Conservation (phyloP, 2,329 filamentous ascomycete species). For the Sclerotinia subarctica region DNA sequence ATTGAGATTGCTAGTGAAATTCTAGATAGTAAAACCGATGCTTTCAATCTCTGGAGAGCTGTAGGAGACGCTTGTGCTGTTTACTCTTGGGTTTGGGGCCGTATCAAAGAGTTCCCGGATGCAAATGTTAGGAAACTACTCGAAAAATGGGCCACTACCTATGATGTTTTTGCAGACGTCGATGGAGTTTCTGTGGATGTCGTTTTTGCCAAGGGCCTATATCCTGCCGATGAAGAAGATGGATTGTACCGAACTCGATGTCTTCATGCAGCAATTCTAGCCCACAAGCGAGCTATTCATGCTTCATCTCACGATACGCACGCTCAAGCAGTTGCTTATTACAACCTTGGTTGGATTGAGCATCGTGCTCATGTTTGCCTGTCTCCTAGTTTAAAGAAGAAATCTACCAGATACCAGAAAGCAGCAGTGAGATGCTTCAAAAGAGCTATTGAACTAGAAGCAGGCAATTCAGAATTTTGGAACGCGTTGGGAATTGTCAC, state of each 20-base stretch:
- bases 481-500: slow-evolving; percentile 92
- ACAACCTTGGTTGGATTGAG: slow-evolving; percentile 94
- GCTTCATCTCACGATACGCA: slow-evolving; percentile 71
- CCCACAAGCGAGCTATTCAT: slow-evolving; percentile 81
- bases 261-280: slow-evolving; percentile 71
- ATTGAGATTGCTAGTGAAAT: slow-evolving; percentile 66
- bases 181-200: slow-evolving; percentile 58
- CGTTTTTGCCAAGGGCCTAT: slow-evolving; percentile 38
- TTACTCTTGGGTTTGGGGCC: slow-evolving; percentile 74
- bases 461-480: slow-evolving; percentile 95
- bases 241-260: slow-evolving; percentile 52
- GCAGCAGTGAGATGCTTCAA: slow-evolving; percentile 90
- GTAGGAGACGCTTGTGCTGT: slow-evolving; percentile 84
- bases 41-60: slow-evolving; percentile 95
- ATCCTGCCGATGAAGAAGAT: slow-evolving; percentile 36
- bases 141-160: slow-evolving; percentile 49
- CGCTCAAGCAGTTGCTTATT: slow-evolving; percentile 93
- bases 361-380: slow-evolving; percentile 73
- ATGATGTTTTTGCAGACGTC: slow-evolving; percentile 62
- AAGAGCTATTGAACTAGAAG: slow-evolving; percentile 89
- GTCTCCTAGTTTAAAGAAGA: slow-evolving; percentile 50
- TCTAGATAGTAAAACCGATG: slow-evolving; percentile 57
- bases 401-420: slow-evolving; percentile 66
- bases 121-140: slow-evolving; percentile 58
- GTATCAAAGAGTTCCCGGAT: slow-evolving; percentile 59